These are phyloP conservation scores for Ophiostoma tasmaniense DNA, from an alignment of 2,329 filamentous ascomycete species.

Conservation along the genomic window DNA sequence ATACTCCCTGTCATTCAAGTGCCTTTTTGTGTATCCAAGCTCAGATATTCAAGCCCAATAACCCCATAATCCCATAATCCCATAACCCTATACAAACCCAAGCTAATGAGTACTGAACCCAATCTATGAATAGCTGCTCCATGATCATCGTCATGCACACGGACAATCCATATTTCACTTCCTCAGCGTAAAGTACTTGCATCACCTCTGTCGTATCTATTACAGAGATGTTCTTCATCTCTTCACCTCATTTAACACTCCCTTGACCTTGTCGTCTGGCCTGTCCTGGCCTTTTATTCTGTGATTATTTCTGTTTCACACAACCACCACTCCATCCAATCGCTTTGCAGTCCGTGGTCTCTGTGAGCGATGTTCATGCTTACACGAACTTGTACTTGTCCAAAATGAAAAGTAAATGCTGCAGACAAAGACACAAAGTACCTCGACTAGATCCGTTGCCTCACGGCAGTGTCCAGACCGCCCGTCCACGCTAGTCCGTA, in stretches of 20 bases:
- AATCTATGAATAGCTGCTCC: not conserved
- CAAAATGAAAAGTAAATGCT: not conserved
- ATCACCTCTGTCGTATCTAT: not conserved
- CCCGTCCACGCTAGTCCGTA: conserved; percentile 17
- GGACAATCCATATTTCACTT: conserved; percentile 2
- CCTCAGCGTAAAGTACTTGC: conserved; percentile 2
- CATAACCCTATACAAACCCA: too few species aligned
- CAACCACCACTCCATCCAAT: not conserved
- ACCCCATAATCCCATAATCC: too few species aligned
- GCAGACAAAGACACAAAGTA: not conserved
- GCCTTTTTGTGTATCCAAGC: too few species aligned
- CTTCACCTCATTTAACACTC: not conserved
- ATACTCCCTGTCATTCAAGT: not conserved
- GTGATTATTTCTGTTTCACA: not conserved
- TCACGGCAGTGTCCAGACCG: conserved; percentile 17
- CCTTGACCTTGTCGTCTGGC: not conserved
- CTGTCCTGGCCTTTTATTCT: not conserved
- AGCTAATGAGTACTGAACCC: not conserved
- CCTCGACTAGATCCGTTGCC: not conserved
- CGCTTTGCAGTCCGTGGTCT: not conserved
- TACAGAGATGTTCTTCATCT: not conserved
- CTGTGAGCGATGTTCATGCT: not conserved
- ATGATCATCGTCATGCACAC: not conserved
- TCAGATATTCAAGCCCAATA: too few species aligned
- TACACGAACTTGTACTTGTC: not conserved